Percentiles rank a stretch among this genome's conserved stretches.
Conservation (phyloP, 257 asterid genomes). For the Solanum neorickii region DNA sequence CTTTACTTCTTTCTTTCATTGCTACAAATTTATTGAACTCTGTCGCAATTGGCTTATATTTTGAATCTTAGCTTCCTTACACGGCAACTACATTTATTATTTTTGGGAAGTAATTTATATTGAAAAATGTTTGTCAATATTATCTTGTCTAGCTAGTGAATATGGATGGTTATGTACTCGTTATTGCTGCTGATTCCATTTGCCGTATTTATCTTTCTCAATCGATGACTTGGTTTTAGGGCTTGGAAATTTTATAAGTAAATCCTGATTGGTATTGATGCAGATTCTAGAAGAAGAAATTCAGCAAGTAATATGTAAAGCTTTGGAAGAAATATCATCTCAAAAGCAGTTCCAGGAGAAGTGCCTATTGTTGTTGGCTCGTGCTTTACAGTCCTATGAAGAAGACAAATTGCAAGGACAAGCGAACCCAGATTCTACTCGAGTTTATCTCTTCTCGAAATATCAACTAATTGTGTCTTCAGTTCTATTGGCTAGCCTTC, state of each 20-base stretch:
- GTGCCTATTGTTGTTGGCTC: constrained; percentile 55
- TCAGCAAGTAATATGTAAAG: constrained; percentile 55
- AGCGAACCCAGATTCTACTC: constrained; percentile 22
- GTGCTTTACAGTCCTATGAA: constrained; percentile 43
- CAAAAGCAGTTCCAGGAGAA: constrained; percentile 69
- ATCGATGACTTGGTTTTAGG: not conserved
- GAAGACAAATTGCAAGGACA: constrained; percentile 25
- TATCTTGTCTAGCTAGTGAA: not conserved
- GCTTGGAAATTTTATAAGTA: not conserved
- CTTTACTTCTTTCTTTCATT: not conserved
- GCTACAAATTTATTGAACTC: not conserved
- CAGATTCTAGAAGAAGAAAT: constrained; percentile 54
- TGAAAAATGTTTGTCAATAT: not conserved
- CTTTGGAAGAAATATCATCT: constrained; percentile 70
- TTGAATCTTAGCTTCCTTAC: not conserved
- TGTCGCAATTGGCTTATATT: not conserved
- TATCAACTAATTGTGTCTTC: constrained; percentile 65
- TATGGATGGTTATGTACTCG: not conserved
- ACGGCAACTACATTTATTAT: not conserved
- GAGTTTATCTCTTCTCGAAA: constrained; percentile 45
- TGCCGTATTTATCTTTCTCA: not conserved
- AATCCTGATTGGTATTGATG: not conserved
- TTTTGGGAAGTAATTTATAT: not conserved
- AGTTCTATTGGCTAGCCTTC: constrained; percentile 81
- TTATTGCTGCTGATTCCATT: not conserved